Percentiles rank a stretch among this genome's conserved stretches.
Conservation (phyloP, 2,329 filamentous ascomycete species). For the Apiospora saccharicola region DNA sequence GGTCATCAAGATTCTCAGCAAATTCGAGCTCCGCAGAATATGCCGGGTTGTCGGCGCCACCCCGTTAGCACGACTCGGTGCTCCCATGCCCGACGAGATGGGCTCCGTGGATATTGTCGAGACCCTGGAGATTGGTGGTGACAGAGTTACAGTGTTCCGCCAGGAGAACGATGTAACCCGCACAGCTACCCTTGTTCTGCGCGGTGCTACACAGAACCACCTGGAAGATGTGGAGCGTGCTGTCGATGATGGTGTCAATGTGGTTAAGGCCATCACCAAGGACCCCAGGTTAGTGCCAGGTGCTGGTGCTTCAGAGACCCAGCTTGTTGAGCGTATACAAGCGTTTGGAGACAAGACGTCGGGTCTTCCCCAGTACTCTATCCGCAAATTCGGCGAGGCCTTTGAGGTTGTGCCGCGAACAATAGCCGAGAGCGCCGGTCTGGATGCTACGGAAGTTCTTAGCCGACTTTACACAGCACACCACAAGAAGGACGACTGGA, state of each 20-base stretch:
- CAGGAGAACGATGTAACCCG: constrained; percentile 93
- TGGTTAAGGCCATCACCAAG: constrained; percentile 96
- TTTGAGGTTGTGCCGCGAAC: constrained; percentile 97
- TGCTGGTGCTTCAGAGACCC: constrained; percentile 92
- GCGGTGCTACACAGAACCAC: constrained; percentile 97
- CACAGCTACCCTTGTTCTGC: constrained; percentile 91
- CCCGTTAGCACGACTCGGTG: constrained; percentile 91
- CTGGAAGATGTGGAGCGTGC: constrained; percentile 96
- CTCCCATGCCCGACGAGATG: constrained; percentile 99
- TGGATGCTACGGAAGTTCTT: constrained; percentile 96
- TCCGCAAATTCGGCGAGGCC: constrained; percentile 96
- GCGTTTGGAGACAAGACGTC: constrained; percentile 91
- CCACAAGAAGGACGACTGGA: constrained; percentile 86
- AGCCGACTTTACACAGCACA: constrained; percentile 93
- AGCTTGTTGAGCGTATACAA: constrained; percentile 91
- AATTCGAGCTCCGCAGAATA: constrained; percentile 93
- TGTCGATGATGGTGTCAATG: constrained; percentile 97
- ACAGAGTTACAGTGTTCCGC: constrained; percentile 97
- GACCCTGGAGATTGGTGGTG: constrained; percentile 96
- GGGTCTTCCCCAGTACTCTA: constrained; percentile 92
- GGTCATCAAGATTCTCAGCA: constrained; percentile 95
- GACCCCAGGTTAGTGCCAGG: constrained; percentile 91
- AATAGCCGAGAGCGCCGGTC: constrained; percentile 90
- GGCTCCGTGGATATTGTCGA: constrained; percentile 93
- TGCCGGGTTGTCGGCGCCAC: constrained; percentile 97